Conservation (phyloP, 2,329 filamentous ascomycete genomes). For the Lachnellula arida region DNA sequence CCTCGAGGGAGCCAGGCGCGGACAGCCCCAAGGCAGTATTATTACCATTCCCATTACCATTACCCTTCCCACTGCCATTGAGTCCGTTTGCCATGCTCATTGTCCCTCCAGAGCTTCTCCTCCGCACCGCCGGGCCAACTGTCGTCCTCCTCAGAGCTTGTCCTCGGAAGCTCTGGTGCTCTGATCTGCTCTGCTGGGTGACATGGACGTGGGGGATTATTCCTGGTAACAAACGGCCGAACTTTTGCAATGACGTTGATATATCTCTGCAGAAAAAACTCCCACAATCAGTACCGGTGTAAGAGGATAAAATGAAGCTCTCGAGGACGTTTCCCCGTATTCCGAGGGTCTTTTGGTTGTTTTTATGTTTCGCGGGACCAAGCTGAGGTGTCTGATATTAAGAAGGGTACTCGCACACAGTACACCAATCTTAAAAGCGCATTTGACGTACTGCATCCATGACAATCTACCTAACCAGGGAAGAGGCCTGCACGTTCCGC, state of each 20-base stretch:
- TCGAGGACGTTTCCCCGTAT: too few species aligned
- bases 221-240: not conserved
- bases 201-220: not conserved
- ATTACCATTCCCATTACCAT: too few species aligned
- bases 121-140: constrained; percentile 3
- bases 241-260: not conserved
- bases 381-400: too few species aligned
- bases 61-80: constrained; percentile 21
- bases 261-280: too few species aligned
- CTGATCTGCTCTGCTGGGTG: not conserved
- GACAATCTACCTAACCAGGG: not conserved
- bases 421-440: constrained; percentile 6
- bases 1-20: constrained; percentile 7
- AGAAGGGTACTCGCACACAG: not conserved
- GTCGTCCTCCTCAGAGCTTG: not conserved
- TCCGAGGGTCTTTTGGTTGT: too few species aligned
- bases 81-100: constrained; percentile 24
- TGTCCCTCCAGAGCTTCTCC: constrained; percentile 4
- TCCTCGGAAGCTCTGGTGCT: not conserved
- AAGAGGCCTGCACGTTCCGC: too few species aligned
- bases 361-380: too few species aligned
- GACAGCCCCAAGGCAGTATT: too few species aligned
- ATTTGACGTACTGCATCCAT: not conserved
- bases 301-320: too few species aligned
- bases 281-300: too few species aligned